A percentile compares a stretch with the other conserved stretches of the same genome.
Conservation (phyloP, 345 rosid species). For the thale cress (Arabidopsis thaliana) region DNA sequence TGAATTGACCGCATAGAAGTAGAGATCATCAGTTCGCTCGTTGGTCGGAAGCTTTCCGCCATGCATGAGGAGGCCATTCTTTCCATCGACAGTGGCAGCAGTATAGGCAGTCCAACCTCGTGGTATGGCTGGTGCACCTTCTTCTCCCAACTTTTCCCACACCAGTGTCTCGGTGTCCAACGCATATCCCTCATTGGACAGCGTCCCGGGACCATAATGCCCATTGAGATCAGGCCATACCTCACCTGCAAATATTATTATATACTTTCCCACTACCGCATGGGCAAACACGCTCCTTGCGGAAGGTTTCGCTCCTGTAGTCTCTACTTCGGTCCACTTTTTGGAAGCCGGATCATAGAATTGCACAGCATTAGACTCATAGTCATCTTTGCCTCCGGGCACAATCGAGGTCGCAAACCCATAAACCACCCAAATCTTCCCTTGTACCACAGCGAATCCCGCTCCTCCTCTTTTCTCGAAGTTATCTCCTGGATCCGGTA, state of each 20-base stretch:
- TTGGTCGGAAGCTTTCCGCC: constrained; percentile 29
- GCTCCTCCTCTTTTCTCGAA: constrained; percentile 20
- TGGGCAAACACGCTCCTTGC: constrained; percentile 21
- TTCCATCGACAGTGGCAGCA: constrained; percentile 5
- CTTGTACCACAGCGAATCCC: constrained; percentile 1
- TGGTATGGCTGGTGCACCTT: neutral
- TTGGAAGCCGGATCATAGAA: neutral
- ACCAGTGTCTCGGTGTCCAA: constrained; percentile 19
- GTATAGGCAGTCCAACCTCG: constrained; percentile 27
- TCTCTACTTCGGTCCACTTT: constrained; percentile 25
- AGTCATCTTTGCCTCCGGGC: neutral
- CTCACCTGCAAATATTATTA: constrained; percentile 29
- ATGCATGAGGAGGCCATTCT: constrained; percentile 31
- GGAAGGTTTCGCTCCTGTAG: constrained; percentile 23
- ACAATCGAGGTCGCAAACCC: neutral
- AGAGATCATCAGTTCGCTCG: constrained; percentile 8
- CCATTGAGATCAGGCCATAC: neutral
- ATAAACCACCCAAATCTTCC: constrained; percentile 33
- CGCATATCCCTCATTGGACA: neutral
- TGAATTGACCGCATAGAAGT: constrained; percentile 19
- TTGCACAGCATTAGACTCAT: neutral
- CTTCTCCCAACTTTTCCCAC: neutral
- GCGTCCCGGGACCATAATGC: neutral
- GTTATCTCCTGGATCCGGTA: constrained; percentile 11
- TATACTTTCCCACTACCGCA: constrained; percentile 21